A percentile compares a stretch with the other conserved stretches of the same genome.
Evolutionary conservation across 345 rosid species (phyloP).

Genomic region (Turnera subulata): DNA sequence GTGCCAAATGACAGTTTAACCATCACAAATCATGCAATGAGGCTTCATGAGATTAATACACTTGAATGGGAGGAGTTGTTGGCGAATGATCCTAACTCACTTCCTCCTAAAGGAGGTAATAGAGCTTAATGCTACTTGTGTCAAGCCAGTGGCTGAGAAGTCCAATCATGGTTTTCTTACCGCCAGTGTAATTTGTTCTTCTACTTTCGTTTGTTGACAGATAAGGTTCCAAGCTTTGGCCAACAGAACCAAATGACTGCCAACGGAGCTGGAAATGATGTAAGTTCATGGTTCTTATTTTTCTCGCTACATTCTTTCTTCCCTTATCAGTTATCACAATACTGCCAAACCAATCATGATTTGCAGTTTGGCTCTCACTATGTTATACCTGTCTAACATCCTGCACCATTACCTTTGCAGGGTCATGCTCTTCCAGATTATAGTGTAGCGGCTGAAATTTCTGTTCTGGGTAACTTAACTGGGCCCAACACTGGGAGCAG

Average conservation of each 20-base stretch:
- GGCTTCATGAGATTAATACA: conserved; percentile 86
- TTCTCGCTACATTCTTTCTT: conserved; percentile 1
- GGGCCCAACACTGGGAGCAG: conserved; percentile 24
- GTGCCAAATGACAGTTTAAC: conserved; percentile 44
- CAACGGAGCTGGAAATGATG: conserved; percentile 37
- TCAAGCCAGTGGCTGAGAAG: conserved; percentile 1
- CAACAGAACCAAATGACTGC: conserved; percentile 37
- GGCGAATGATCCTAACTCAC: conserved; percentile 39
- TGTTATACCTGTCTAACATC: background rate
- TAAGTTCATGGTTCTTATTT: conserved; percentile 28
- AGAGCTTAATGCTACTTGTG: conserved; percentile 1
- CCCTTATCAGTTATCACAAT: background rate
- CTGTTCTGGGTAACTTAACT: conserved; percentile 21
- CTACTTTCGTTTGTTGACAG: conserved; percentile 35
- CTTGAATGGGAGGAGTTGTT: conserved; percentile 98
- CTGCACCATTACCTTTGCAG: conserved; percentile 20
- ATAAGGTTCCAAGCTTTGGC: conserved; percentile 34
- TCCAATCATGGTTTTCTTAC: background rate
- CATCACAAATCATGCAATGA: conserved; percentile 53
- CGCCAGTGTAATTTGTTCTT: background rate
- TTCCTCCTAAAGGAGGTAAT: conserved; percentile 47
- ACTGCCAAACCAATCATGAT: background rate
- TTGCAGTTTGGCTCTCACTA: conserved; percentile 5
- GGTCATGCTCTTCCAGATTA: conserved; percentile 20
- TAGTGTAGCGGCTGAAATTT: conserved; percentile 22